A percentile compares a stretch with the other conserved stretches of the same genome.
These are phyloP conservation scores for Puccinia novopanici DNA, from an alignment of 1,284 basidiomycete genomes.

Conservation along the genomic window DNA sequence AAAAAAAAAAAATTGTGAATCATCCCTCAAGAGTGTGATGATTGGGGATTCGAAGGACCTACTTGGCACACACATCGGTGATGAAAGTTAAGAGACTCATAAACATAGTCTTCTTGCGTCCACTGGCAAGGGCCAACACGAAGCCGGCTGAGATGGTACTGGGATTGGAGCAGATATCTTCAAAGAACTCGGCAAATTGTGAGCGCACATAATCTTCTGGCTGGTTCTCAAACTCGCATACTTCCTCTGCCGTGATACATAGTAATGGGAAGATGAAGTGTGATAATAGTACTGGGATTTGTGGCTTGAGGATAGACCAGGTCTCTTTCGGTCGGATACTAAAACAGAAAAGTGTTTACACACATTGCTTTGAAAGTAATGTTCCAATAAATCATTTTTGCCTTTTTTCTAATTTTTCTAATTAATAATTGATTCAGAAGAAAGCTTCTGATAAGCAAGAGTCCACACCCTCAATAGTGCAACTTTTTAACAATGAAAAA, in stretches of 20 bases:
- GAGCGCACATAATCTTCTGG: slow-evolving; percentile 75
- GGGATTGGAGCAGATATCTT: slow-evolving; percentile 70
- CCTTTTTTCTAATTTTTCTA: no score
- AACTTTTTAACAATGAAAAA: no score
- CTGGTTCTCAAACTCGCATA: slow-evolving; percentile 73
- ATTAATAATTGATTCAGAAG: no score
- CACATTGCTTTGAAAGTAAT: no score
- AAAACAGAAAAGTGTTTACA: no score
- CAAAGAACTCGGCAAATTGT: slow-evolving; percentile 75
- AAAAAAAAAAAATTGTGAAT: no score
- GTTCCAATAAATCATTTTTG: no score
- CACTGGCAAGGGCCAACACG: slow-evolving; percentile 72
- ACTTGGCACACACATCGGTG: slow-evolving; percentile 70
- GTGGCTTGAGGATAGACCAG: slow-evolving; percentile 79
- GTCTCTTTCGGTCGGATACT: slow-evolving; percentile 86
- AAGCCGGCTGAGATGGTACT: slow-evolving; percentile 75
- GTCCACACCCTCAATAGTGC: no score
- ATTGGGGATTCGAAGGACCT: no score
- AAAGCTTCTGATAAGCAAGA: no score
- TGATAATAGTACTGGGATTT: slow-evolving; percentile 72
- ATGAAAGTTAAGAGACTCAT: slow-evolving; percentile 75
- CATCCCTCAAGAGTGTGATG: no score
- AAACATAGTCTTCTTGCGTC: slow-evolving; percentile 75
- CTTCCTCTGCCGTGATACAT: slow-evolving; percentile 70
- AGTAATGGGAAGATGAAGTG: slow-evolving; percentile 81